A percentile compares a stretch with the other conserved stretches of the same genome.
Evolutionary conservation across 2,329 filamentous ascomycete species (phyloP).

Genomic region (Colletotrichum caudatum): DNA sequence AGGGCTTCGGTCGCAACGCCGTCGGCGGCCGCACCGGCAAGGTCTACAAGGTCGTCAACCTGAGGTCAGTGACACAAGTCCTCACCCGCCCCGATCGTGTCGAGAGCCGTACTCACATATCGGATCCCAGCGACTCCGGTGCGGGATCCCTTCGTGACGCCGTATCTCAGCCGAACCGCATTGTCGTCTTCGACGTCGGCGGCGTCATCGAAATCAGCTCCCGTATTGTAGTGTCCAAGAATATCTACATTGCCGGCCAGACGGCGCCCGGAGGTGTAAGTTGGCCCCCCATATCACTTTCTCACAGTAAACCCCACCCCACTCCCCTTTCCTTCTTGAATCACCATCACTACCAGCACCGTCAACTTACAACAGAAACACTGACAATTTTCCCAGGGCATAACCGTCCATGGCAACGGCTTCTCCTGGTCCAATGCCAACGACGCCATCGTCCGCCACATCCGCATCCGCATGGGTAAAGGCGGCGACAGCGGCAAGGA

Average conservation of each 20-base stretch:
- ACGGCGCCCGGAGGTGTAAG: constrained; percentile 61
- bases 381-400: constrained; percentile 47
- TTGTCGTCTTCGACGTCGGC: constrained; percentile 62
- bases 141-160: constrained; percentile 63
- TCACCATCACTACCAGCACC: neutral
- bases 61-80: constrained; percentile 48
- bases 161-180: constrained; percentile 60
- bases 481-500: constrained; percentile 65
- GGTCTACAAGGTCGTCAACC: constrained; percentile 62
- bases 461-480: constrained; percentile 66
- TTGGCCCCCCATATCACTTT: constrained; percentile 42
- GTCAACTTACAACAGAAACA: neutral
- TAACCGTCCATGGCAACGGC: constrained; percentile 67
- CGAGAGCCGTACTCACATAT: neutral
- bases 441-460: constrained; percentile 66
- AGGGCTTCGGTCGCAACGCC: constrained; percentile 62
- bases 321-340: neutral
- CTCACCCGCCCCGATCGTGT: neutral
- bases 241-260: constrained; percentile 63
- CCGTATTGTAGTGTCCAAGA: constrained; percentile 60
- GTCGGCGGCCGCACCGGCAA: constrained; percentile 59
- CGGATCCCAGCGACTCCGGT: constrained; percentile 55
- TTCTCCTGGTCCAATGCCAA: constrained; percentile 64
- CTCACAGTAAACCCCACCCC: too few relatives aligned
- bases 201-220: constrained; percentile 62